Evolutionary conservation across 1,284 basidiomycete species (phyloP).

Genomic region (Athelia psychrophila): DNA sequence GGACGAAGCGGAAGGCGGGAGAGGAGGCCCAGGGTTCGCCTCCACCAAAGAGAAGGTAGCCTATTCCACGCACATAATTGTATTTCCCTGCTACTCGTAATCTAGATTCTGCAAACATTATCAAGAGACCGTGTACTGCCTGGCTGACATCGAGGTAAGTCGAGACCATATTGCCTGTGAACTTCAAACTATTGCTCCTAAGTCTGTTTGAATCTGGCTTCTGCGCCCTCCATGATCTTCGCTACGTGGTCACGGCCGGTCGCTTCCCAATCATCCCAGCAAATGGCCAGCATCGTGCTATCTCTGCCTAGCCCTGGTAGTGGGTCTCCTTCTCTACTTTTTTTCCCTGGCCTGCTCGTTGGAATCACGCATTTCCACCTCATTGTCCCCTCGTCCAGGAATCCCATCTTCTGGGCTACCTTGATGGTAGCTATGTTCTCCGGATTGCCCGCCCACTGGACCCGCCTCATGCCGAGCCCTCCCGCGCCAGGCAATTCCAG

Average conservation of each 20-base stretch:
- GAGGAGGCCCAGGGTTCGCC: constrained; percentile 50
- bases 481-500: constrained; percentile 50
- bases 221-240: neutral
- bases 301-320: constrained; percentile 32
- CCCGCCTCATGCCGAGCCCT: constrained; percentile 58
- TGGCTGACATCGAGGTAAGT: no score
- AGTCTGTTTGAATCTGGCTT: no score
- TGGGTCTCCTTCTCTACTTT: constrained; percentile 26
- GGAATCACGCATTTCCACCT: constrained; percentile 49
- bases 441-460: constrained; percentile 53
- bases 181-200: no score
- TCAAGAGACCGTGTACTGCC: no score
- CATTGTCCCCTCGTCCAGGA: constrained; percentile 49
- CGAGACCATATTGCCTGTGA: no score
- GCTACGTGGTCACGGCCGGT: constrained; percentile 10
- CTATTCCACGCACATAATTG: neutral
- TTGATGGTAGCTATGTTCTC: constrained; percentile 45
- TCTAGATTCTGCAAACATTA: no score
- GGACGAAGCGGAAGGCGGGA: constrained; percentile 71
- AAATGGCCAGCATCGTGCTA: constrained; percentile 35
- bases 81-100: no score
- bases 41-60: constrained; percentile 38
- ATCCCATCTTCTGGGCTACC: constrained; percentile 58
- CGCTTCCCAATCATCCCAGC: constrained; percentile 49
- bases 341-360: constrained; percentile 28